Base-by-base conservation (phyloP, 768 basidiomycete species). In the Pulveroboletus frians region DNA sequence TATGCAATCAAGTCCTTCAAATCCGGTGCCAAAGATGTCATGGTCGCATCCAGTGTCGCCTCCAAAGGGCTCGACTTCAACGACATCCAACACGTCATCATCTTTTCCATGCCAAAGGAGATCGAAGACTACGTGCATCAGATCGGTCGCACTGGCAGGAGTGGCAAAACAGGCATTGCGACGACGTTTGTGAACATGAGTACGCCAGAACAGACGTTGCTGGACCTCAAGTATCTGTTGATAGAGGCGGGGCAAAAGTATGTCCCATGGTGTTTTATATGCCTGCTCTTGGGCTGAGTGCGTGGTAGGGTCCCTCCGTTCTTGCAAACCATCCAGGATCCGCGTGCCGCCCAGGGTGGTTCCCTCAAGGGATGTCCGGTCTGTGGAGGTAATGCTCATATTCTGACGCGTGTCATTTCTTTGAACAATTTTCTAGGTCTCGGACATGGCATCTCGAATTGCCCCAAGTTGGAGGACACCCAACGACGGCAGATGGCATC, bases 121-220 rank as follows among this genome's bases (percentile, higher is more conserved):
- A 99, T 99, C 54, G 96, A 99, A 69, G 96, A 99, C 67, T 99
- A 99, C 61, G 95, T 98, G 43, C 96, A 99, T 73, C 95, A 99
- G 69, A 98, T 98, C 56, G 96, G 96, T 23, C 88, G 96, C 52
- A 99, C 96, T 7, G 96, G 96, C 44, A 84, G 96, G 57, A 92
- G 89, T 57, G 96, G 96, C 18, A 97, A 97, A 68, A 99, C 96
- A 1, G 96, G 96, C 44, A 97, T 99, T 48, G 95, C 96, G 29
- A 99, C 96, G 30, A 94, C 96, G 31, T 99, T 99, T 63, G 92
- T 98, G 47, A 98, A 98, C 67, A 95, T 95, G 91, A 90, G 88
- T 62, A 96, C 95, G 2, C 79, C 88, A 0, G 96, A 98, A 63
- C 95, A 97, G 70, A 99, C 96, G 1, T 71, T 99, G 31, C 70